Base-by-base conservation (phyloP, 257 asterid species). In the Nicotiana tabacum region DNA sequence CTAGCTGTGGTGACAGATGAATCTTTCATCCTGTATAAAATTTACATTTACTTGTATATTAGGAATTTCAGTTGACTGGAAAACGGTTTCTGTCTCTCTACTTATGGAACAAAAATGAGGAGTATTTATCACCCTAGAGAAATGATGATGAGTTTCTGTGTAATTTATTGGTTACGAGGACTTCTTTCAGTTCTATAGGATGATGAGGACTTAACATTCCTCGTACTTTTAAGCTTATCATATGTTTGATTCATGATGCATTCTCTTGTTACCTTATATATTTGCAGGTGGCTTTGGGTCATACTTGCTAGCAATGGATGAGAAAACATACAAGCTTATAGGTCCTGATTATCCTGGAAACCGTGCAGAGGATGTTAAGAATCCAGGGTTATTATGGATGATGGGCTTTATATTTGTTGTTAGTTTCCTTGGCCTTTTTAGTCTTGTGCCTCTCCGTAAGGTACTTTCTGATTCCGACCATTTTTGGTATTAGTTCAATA, bases 261-360 rank as follows among this genome's bases (percentile, higher is more conserved):
- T 46, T 58, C 18, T 18, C 60, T 16, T 51, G 39, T 81, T 66
- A 81, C 64, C 27, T 74, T 24, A 9, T 6, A 6, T 83, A 35
- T 85, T 87, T 78, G 77, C 92, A 95, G 99, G 98, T 82, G 98
- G 98, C 4, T 94, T 92, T 83, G 99, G 98, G 80, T 94, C 99
- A 29, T 95, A 94, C 82, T 86, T 95, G 93, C 93, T 95, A 53
- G 89, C 99, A 46, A 92, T 95, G 99, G 98, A 94, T 85, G 98
- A 95, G 91, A 95, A 90, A 83, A 94, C 99, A 10, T 95, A 95
- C 88, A 86, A 91, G 48, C 88, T 95, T 85, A 94, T 95, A 51
- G 99, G 98, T 27, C 92, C 89, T 85, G 97, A 93, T 88, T 95
- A 94, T 88, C 98, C 98, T 8, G 99, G 99, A 39, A 95, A 95